Evolutionary conservation across 192 early-diverging fungal species (phyloP).

Genomic region (Rhizophagus clarus): DNA sequence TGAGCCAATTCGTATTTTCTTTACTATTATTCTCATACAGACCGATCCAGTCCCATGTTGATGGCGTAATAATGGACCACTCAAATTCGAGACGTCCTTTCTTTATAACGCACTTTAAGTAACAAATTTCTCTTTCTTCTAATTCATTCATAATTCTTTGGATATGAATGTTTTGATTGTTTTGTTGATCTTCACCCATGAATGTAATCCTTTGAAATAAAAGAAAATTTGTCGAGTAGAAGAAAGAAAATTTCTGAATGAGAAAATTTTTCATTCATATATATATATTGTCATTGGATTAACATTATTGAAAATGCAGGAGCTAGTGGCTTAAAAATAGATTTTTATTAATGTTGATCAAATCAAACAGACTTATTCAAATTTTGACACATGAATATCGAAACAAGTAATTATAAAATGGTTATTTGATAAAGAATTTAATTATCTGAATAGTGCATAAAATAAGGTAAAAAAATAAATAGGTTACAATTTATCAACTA

Average conservation of each 20-base stretch:
- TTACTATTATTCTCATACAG: not conserved
- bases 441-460: too few relatives aligned
- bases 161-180: not conserved
- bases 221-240: not conserved
- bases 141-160: not conserved
- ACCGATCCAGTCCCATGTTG: conserved; percentile 9
- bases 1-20: conserved; percentile 19
- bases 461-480: too few relatives aligned
- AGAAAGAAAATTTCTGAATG: not conserved
- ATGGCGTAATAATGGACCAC: conserved; percentile 24
- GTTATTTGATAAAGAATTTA: too few relatives aligned
- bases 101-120: conserved; percentile 16
- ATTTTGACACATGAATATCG: too few relatives aligned
- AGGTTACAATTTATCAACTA: too few relatives aligned
- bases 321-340: not conserved
- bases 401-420: too few relatives aligned
- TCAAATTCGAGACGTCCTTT: not conserved
- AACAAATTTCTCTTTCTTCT: conserved; percentile 16
- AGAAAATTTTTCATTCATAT: not conserved
- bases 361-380: too few relatives aligned
- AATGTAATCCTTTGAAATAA: not conserved
- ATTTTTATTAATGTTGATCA: not conserved
- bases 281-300: not conserved
- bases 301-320: not conserved
- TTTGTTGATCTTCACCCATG: not conserved